phyloP scores from a whole-genome alignment of 441 rosid species.

The Arabidopsis lyrata region DNA sequence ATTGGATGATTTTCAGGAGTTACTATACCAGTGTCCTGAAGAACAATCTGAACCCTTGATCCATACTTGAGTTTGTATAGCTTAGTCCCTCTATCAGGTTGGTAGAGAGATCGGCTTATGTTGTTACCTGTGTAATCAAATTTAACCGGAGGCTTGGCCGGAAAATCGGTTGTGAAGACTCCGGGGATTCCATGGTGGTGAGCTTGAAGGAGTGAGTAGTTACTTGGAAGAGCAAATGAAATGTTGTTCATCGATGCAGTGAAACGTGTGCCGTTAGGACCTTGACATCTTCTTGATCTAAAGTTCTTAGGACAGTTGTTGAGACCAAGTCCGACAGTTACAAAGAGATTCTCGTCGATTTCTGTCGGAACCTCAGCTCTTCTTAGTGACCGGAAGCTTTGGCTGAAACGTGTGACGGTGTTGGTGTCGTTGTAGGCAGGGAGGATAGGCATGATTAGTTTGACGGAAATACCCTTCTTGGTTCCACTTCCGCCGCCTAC shows the following conservation, averaged over 20 bases:
- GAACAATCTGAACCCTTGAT: constrained; percentile 77
- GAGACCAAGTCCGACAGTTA: constrained; percentile 82
- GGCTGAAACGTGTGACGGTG: constrained; percentile 65
- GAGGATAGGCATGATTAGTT: constrained; percentile 62
- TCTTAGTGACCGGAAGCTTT: constrained; percentile 59
- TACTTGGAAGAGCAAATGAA: constrained; percentile 80
- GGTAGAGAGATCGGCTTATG: constrained; percentile 75
- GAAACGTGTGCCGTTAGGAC: constrained; percentile 87
- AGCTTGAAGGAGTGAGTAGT: constrained; percentile 80
- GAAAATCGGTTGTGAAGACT: constrained; percentile 88
- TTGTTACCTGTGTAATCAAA: constrained; percentile 90
- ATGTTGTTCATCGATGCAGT: constrained; percentile 85
- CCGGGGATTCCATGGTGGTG: constrained; percentile 55
- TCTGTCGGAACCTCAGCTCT: constrained; percentile 31
- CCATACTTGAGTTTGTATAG: constrained; percentile 77
- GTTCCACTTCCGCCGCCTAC: constrained; percentile 35
- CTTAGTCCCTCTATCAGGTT: constrained; percentile 73
- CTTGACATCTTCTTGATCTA: constrained; percentile 65
- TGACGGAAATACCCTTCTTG: constrained; percentile 48
- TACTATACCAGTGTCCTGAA: constrained; percentile 84
- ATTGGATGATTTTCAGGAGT: constrained; percentile 92
- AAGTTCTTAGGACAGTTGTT: constrained; percentile 70
- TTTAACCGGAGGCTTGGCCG: constrained; percentile 64
- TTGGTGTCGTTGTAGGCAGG: constrained; percentile 86
- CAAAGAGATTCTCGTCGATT: constrained; percentile 73